Evolutionary conservation across 2,329 filamentous ascomycete species (phyloP).

Genomic region (Fusarium metavorans): DNA sequence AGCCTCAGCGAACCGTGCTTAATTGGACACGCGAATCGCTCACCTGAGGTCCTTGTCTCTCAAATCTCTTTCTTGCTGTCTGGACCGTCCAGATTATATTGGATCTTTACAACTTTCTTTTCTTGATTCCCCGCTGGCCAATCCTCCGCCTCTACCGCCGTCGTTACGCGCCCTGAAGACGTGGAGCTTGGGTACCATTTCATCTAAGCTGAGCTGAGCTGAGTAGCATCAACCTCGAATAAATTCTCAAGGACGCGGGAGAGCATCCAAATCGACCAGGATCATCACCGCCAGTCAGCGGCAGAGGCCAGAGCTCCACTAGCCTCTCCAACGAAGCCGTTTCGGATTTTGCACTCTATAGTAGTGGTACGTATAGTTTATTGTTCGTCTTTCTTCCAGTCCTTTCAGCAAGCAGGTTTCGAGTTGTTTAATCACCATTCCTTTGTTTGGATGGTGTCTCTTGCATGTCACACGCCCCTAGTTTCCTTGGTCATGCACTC

Average conservation of each 20-base stretch:
- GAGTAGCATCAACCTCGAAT: background rate
- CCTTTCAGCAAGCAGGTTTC: background rate
- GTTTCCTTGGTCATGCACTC: conserved; percentile 22
- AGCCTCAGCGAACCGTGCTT: conserved; percentile 35
- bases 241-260: conserved; percentile 15
- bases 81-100: background rate
- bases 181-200: conserved; percentile 8
- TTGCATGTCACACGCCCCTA: conserved; percentile 14
- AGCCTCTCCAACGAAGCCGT: conserved; percentile 29
- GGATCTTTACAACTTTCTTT: background rate
- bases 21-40: conserved; percentile 23
- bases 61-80: background rate
- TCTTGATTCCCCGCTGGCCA: background rate
- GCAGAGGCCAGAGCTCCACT: conserved; percentile 33
- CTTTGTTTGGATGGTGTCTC: conserved; percentile 3
- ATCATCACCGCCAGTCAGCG: conserved; percentile 16
- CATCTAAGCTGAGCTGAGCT: background rate
- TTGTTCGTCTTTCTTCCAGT: background rate
- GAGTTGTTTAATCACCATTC: background rate
- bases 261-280: conserved; percentile 21
- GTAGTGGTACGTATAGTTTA: conserved; percentile 34
- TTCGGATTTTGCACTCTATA: conserved; percentile 38
- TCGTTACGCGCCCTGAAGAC: conserved; percentile 15
- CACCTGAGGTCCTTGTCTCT: conserved; percentile 13
- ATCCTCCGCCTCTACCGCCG: conserved; percentile 15